A percentile compares a stretch with the other conserved stretches of the same genome.
phyloP scores from a whole-genome alignment of 805 yeast genomes.

The Monosporozyma yasuniensis region DNA sequence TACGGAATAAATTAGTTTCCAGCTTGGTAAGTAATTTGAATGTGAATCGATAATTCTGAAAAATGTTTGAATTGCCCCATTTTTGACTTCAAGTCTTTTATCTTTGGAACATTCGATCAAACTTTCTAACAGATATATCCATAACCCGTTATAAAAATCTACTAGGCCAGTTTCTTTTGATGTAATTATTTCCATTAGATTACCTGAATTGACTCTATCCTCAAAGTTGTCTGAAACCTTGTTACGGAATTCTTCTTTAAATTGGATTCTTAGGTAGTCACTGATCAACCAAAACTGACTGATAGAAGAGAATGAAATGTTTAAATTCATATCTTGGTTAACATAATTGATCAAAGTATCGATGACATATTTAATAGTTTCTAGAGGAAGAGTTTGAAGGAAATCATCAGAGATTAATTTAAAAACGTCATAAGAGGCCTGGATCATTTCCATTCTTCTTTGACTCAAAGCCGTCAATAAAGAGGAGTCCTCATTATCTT shows the following conservation, averaged over 20 bases:
- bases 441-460: slow-evolving; percentile 42
- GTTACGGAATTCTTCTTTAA: slow-evolving; percentile 1
- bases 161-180: slow-evolving; percentile 11
- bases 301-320: slow-evolving; percentile 83
- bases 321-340: slow-evolving; percentile 61
- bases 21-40: slow-evolving; percentile 46
- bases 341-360: slow-evolving; percentile 68
- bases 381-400: slow-evolving; percentile 57
- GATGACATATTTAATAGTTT: slow-evolving; percentile 54
- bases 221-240: background rate
- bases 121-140: slow-evolving; percentile 57
- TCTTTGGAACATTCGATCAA: slow-evolving; percentile 59
- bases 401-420: slow-evolving; percentile 83
- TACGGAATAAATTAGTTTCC: slow-evolving; percentile 59
- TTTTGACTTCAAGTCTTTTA: slow-evolving; percentile 68
- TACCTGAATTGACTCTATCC: slow-evolving; percentile 8
- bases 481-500: slow-evolving; percentile 23
- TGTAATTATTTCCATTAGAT: slow-evolving; percentile 26
- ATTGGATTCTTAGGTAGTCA: slow-evolving; percentile 47
- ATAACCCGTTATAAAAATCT: slow-evolving; percentile 35
- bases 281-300: slow-evolving; percentile 90
- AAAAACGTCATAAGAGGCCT: slow-evolving; percentile 69
- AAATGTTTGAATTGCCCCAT: slow-evolving; percentile 84
- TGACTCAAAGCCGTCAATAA: slow-evolving; percentile 34
- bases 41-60: slow-evolving; percentile 74